These are phyloP conservation scores for Xylariaceae sp. DNA, from an alignment of 2,329 filamentous ascomycete species.

Conservation along the genomic window DNA sequence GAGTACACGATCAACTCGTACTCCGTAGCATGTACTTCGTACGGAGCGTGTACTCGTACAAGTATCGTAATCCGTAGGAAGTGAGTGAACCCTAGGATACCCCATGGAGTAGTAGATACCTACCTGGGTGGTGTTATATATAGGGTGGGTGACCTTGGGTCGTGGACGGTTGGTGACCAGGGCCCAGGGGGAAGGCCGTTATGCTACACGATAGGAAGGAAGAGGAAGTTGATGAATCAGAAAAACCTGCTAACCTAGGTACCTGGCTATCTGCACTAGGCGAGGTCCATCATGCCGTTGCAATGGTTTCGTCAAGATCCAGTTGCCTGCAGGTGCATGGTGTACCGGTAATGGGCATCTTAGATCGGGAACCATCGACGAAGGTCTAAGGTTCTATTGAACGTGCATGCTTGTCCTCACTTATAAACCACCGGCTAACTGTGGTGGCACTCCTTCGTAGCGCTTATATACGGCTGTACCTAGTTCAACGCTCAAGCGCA, in stretches of 20 bases:
- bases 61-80: no score
- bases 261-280: not conserved
- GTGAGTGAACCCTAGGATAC: no score
- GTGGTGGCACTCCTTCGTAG: not conserved
- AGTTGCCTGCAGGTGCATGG: conserved; percentile 9
- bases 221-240: not conserved
- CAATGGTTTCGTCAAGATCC: conserved; percentile 6
- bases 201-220: not conserved
- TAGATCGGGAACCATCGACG: conserved; percentile 5
- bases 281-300: not conserved
- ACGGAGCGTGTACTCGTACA: no score
- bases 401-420: not conserved
- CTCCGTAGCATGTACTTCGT: no score
- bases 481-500: not conserved
- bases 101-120: no score
- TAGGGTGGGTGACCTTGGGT: not conserved
- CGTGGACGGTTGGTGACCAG: not conserved
- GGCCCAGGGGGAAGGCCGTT: not conserved
- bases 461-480: not conserved
- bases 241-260: not conserved
- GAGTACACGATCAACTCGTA: not conserved
- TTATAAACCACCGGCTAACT: not conserved
- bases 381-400: not conserved
- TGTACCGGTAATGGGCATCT: conserved; percentile 1
- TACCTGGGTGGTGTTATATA: not conserved